Evolutionary conservation across 1,284 basidiomycete genomes (phyloP), one percentile per base, ranked within the genome.

Genomic region (Boletus albobrunnescens): DNA sequence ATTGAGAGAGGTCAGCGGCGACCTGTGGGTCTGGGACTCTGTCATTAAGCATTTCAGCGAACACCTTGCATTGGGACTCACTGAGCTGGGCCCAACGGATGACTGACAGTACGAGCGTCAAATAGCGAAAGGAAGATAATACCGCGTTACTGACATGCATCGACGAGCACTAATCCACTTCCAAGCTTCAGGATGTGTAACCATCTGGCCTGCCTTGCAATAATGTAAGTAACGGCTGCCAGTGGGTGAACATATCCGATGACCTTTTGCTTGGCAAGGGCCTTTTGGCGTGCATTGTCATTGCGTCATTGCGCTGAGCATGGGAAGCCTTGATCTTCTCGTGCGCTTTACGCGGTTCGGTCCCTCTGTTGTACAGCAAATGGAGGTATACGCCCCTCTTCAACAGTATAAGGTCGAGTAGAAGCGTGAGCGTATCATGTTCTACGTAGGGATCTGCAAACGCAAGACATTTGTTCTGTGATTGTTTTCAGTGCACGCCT

Each of bases 371-470:
- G 64, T 90, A 95, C n/a, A 96, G 71, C 20, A 96, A 69, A 69
- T 96, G 93, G 12, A 90, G 75, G 63, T 89, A 95, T 1, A 94
- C 92, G 19, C 83, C 83, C 17, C 88, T 76, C 64, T 94, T 95
- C 36, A 95, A 77, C 22, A 95, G 75, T 44, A 95, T 87, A 9
- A 95, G 73, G 66, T 95, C 93, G 36, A 95, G 74, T 2, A 91
- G 68, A 17, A 95, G 71, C 1, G 84, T 83, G 42, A 94, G 71
- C 0, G 76, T 70, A 54, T 93, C 91, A 54, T 94, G 87, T 62
- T 95, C 91, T 51, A 95, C 89, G 55, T 94, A 91, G 49, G 89
- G 90, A 65, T 96, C 93, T 1, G 85, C 85, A 60, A 94, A 91
- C 11, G 71, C 70, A 44, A 76, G 74, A 62, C 91, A 94, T 50